Evolutionary conservation across 2,329 filamentous ascomycete species (phyloP).

Genomic region (Paradendryphiella salina): DNA sequence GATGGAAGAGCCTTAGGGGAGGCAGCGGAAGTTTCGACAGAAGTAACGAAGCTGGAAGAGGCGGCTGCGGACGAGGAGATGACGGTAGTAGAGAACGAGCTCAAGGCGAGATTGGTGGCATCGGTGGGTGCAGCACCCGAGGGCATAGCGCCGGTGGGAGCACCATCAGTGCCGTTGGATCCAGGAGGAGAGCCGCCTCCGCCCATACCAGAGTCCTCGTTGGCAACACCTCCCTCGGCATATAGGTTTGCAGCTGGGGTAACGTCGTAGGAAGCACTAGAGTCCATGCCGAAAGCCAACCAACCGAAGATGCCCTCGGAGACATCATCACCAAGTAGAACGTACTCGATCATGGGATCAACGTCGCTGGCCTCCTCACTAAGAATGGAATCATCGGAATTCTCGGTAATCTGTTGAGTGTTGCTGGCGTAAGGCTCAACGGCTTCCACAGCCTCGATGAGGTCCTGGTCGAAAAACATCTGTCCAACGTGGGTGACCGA

Average conservation of each 20-base stretch:
- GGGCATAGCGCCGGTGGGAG: too few species aligned
- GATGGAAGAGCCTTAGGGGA: too few species aligned
- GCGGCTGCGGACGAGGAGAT: too few species aligned
- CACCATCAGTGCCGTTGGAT: too few species aligned
- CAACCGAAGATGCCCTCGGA: slow-evolving; percentile 41
- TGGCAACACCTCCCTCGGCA: slow-evolving; percentile 36
- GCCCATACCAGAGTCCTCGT: slow-evolving; percentile 6
- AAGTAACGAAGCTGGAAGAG: too few species aligned
- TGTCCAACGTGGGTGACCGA: slow-evolving; percentile 51
- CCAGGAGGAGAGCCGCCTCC: too few species aligned
- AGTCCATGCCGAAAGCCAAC: slow-evolving; percentile 42
- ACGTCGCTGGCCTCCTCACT: slow-evolving; percentile 49
- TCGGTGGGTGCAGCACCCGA: too few species aligned
- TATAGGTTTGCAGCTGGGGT: slow-evolving; percentile 33
- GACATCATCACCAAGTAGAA: slow-evolving; percentile 57
- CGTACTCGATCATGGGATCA: slow-evolving; percentile 63
- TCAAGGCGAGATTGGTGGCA: too few species aligned
- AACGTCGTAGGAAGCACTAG: slow-evolving; percentile 29
- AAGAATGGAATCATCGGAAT: slow-evolving; percentile 57
- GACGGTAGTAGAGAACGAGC: too few species aligned
- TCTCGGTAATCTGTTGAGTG: slow-evolving; percentile 52
- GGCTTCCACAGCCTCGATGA: slow-evolving; percentile 53
- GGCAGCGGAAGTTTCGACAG: too few species aligned
- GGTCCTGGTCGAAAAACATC: slow-evolving; percentile 50
- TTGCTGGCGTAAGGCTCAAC: slow-evolving; percentile 51